A percentile compares a stretch with the other conserved stretches of the same genome.
phyloP scores from a whole-genome alignment of 148 eudicot genomes.

The Nepenthes gracilis region DNA sequence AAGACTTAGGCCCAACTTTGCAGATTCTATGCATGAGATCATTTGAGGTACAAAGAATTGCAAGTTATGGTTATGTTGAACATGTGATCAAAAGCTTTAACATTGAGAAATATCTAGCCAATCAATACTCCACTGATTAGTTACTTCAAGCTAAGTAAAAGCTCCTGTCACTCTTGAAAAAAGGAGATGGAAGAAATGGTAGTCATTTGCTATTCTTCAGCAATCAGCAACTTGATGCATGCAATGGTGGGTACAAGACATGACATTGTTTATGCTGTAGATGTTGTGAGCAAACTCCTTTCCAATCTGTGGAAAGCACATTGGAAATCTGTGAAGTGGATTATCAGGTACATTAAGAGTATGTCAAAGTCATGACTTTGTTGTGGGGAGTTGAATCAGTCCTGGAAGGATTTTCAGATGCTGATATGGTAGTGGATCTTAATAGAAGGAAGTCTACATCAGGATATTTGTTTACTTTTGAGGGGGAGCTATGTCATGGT shows the following conservation, averaged over 20 bases:
- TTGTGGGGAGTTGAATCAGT: not conserved
- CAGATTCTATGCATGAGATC: too few relatives aligned
- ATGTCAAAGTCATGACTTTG: not conserved
- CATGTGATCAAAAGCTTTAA: not conserved
- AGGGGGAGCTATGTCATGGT: not conserved
- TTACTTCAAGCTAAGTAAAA: not conserved
- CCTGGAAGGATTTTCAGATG: not conserved
- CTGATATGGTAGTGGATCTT: not conserved
- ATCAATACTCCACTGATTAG: not conserved
- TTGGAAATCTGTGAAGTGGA: not conserved
- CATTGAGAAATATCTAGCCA: not conserved
- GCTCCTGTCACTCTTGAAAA: not conserved
- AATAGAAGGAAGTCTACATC: not conserved
- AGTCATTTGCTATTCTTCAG: not conserved
- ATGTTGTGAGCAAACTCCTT: not conserved
- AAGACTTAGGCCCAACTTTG: too few relatives aligned
- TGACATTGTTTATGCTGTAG: not conserved
- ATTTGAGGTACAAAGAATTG: too few relatives aligned
- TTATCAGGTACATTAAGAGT: not conserved
- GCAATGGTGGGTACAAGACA: not conserved
- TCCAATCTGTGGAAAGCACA: not conserved
- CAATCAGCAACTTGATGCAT: not conserved
- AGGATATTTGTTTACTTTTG: not conserved
- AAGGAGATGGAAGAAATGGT: not conserved
- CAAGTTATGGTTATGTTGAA: not conserved